Evolutionary conservation across 192 early-diverging fungal genomes (phyloP), one percentile per base, ranked within the genome.

Genomic region (Entrophospora sp.): DNA sequence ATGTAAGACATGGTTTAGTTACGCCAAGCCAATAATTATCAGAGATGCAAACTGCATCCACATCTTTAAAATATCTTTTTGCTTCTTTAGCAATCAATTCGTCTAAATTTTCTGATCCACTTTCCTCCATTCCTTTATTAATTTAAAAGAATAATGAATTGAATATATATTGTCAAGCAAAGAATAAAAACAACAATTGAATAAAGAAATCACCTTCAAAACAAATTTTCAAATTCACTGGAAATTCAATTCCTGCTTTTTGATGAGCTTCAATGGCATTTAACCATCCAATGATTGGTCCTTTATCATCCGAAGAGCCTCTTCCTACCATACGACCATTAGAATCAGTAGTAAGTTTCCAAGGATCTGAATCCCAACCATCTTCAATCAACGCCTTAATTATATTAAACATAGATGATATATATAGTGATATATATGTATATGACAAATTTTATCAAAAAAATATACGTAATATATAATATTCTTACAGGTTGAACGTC

Each of bases 11-110:
- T 28, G 96, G 96, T 80, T 95, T 96, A 66, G 77, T 87, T 51
- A 84, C 92, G 61, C 96, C 94, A 30, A 96, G 81, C 94, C 96
- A 98, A 83, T 96, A 97, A 81, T 97, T 97, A 82, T 98, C 95
- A 70, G 80, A 84, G 72, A 98, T 98, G 81, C 91, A 95, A 51
- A 98, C 93, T 60, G 89, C 91, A 76, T 98, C 96, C 80, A n/a
- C n/a, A n/a, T n/a, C n/a, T n/a, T n/a, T n/a, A n/a, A n/a, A n/a
- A n/a, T n/a, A n/a, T n/a, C n/a, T 81, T 69, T 89, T 83, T 32
- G 94, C 93, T 71, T 98, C 94, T n/a, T 74, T 69, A 53, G 80
- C 34, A 68, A 98, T 98, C 46, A 94, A 73, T 16, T 81, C 87
- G 68, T 98, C 94, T 64, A 98, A 83, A 20, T 94, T 94, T 76